These are phyloP conservation scores for Effrenium voratum DNA, from an alignment of 73 alveolate species.

Conservation along the genomic window DNA sequence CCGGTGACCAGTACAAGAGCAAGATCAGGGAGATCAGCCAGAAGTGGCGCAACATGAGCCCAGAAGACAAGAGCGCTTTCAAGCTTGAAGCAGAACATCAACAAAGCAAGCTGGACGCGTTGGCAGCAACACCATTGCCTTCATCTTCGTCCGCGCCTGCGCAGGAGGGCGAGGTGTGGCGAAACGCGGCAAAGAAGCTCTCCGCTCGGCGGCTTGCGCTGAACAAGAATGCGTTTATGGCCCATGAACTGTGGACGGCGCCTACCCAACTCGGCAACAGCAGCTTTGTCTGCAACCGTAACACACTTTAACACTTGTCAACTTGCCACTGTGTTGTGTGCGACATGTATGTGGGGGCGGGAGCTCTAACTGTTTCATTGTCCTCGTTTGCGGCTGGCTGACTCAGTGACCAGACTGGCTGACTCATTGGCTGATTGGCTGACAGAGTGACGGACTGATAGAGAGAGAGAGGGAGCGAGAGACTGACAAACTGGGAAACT, in stretches of 20 bases:
- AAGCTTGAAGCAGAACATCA: neutral
- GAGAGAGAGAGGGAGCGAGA: neutral
- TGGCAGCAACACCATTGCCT: neutral
- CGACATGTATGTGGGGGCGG: neutral
- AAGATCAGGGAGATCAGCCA: neutral
- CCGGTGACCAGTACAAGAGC: neutral
- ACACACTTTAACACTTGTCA: neutral
- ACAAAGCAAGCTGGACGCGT: neutral
- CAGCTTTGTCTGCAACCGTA: neutral
- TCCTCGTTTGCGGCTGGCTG: neutral
- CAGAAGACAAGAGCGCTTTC: neutral
- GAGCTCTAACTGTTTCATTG: neutral
- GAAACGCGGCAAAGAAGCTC: neutral
- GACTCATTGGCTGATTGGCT: neutral
- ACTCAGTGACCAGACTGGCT: neutral
- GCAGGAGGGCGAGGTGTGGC: neutral
- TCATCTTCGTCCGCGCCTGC: neutral
- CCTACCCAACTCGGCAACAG: conserved; percentile 24
- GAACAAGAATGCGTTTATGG: neutral
- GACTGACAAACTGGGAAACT: too few species aligned
- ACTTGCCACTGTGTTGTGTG: neutral
- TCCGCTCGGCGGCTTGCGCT: conserved; percentile 18
- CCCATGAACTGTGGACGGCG: neutral
- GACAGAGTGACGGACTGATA: too few species aligned
- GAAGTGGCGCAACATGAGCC: neutral